These are phyloP conservation scores for Leccinum aurantiacum DNA, from an alignment of 768 basidiomycete genomes.

Conservation along the genomic window DNA sequence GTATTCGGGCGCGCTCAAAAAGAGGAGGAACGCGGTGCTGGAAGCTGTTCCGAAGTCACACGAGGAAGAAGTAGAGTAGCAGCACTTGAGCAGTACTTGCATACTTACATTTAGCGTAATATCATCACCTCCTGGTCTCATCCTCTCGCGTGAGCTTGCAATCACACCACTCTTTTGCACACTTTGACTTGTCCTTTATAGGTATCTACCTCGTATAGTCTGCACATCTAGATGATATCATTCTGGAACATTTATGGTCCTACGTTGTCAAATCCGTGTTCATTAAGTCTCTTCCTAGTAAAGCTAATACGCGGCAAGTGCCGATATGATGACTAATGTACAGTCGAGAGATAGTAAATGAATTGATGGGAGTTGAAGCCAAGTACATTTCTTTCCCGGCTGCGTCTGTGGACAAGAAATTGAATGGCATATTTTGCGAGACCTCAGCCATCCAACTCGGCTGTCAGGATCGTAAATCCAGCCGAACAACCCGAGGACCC, in stretches of 20 bases:
- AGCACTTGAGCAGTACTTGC: too few species aligned
- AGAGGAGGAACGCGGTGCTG: slow-evolving; percentile 49
- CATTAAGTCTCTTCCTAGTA: too few species aligned
- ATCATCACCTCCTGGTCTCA: too few species aligned
- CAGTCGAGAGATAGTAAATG: neutral
- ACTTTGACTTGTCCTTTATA: too few species aligned
- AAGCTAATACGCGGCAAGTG: slow-evolving; percentile 7
- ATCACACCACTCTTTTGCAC: too few species aligned
- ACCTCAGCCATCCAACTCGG: slow-evolving; percentile 55
- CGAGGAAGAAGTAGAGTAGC: slow-evolving; percentile 2
- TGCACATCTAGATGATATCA: too few species aligned
- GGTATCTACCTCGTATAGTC: too few species aligned
- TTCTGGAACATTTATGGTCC: too few species aligned
- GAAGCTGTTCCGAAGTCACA: slow-evolving; percentile 10
- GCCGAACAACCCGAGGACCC: slow-evolving; percentile 40
- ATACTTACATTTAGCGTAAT: too few species aligned
- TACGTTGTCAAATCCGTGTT: too few species aligned
- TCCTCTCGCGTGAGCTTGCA: too few species aligned
- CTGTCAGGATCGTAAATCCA: slow-evolving; percentile 74
- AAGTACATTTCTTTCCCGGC: too few species aligned
- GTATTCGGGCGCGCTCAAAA: slow-evolving; percentile 68
- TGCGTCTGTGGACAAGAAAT: neutral
- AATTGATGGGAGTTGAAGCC: slow-evolving; percentile 4
- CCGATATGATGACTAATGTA: slow-evolving; percentile 23
- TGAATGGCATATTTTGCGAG: slow-evolving; percentile 71